These are phyloP conservation scores for Daldinia grandis DNA, from an alignment of 495 filamentous ascomycete genomes.

Conservation along the genomic window DNA sequence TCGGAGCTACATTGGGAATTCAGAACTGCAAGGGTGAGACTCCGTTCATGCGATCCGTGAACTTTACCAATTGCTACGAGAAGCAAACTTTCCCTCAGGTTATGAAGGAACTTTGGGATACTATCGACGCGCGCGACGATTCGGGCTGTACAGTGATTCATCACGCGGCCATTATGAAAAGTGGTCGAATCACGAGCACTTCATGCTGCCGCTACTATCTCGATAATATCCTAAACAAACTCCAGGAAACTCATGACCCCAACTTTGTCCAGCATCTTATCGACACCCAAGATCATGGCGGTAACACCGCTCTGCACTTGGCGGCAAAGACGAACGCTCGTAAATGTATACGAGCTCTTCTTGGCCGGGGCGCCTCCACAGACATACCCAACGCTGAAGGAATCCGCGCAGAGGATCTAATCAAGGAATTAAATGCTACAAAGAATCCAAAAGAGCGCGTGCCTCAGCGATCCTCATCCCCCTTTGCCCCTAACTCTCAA, in stretches of 20 bases:
- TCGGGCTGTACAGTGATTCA: conserved; percentile 88
- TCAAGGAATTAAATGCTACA: conserved; percentile 65
- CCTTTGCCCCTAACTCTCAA: conserved; percentile 65
- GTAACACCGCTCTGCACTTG: conserved; percentile 89
- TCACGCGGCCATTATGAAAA: conserved; percentile 86
- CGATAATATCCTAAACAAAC: conserved; percentile 85
- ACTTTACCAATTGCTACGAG: conserved; percentile 96
- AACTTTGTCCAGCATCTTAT: conserved; percentile 74
- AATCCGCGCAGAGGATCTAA: conserved; percentile 78
- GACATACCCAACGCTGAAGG: conserved; percentile 83
- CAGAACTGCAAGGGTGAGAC: conserved; percentile 87
- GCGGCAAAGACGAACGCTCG: conserved; percentile 79
- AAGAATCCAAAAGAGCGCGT: conserved; percentile 54
- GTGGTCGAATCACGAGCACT: conserved; percentile 74
- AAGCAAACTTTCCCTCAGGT: conserved; percentile 83
- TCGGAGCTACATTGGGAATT: conserved; percentile 72
- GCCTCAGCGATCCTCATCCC: conserved; percentile 67
- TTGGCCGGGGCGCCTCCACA: conserved; percentile 74
- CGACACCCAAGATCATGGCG: conserved; percentile 78
- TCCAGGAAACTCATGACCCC: conserved; percentile 71
- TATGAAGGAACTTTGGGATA: conserved; percentile 79
- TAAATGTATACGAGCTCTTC: conserved; percentile 75
- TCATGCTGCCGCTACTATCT: conserved; percentile 90
- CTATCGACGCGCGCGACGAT: conserved; percentile 77
- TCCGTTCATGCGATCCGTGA: conserved; percentile 89